Conservation (phyloP, 2,329 filamentous ascomycete species). For the Penicillium sp. region DNA sequence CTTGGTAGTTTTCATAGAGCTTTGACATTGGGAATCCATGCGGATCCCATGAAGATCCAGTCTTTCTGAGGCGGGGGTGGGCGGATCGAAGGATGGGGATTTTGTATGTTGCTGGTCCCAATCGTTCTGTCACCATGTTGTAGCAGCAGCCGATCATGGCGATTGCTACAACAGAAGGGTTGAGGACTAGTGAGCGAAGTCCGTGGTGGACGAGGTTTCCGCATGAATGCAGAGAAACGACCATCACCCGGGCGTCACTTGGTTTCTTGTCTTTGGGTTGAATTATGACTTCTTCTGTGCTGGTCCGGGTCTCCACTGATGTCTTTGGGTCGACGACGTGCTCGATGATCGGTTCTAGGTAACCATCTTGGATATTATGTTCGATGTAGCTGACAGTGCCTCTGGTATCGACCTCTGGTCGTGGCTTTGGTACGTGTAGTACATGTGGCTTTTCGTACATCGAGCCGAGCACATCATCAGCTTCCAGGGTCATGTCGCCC, state of each 20-base stretch:
- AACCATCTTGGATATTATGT: constrained; percentile 46
- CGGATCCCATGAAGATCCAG: constrained; percentile 73
- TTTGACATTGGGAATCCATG: constrained; percentile 93
- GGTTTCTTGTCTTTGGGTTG: constrained; percentile 9
- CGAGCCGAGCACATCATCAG: constrained; percentile 28
- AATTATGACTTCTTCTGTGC: background rate
- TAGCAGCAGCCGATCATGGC: constrained; percentile 98
- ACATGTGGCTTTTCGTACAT: constrained; percentile 2
- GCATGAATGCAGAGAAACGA: constrained; percentile 94
- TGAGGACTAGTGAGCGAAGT: constrained; percentile 79
- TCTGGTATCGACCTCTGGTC: constrained; percentile 20
- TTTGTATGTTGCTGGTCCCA: constrained; percentile 85
- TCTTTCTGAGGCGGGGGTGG: constrained; percentile 67
- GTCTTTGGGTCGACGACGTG: constrained; percentile 33
- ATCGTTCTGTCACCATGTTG: constrained; percentile 87
- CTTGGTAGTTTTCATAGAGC: constrained; percentile 58
- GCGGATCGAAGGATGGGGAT: constrained; percentile 72
- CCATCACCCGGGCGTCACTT: constrained; percentile 60
- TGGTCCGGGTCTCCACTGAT: background rate
- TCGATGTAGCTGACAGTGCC: constrained; percentile 47
- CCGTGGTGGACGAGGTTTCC: constrained; percentile 96
- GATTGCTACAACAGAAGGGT: constrained; percentile 81
- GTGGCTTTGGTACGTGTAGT: constrained; percentile 13
- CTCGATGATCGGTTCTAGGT: constrained; percentile 42
- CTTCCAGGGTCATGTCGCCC: constrained; percentile 35